Evolutionary conservation across 176 grass and related monocot genomes (phyloP).

Genomic region (Hordeum vulgare): DNA sequence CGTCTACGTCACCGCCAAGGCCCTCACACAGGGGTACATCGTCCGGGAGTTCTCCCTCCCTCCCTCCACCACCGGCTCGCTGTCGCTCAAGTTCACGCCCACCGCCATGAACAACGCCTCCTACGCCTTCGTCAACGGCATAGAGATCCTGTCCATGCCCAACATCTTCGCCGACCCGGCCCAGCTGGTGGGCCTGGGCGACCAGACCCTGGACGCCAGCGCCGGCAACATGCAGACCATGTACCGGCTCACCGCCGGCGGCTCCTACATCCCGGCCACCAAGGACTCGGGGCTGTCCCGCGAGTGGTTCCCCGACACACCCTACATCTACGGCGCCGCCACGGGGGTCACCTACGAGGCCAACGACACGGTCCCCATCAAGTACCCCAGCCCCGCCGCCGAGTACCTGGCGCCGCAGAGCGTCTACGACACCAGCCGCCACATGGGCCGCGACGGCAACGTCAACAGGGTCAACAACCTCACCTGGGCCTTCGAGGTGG

Average conservation of each 20-base stretch:
- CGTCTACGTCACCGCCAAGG: conserved; percentile 60
- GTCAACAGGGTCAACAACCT: conserved; percentile 55
- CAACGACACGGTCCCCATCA: conserved; percentile 3
- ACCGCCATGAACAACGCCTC: conserved; percentile 59
- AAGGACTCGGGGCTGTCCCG: conserved; percentile 57
- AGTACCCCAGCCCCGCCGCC: conserved; percentile 21
- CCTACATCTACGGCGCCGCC: conserved; percentile 54
- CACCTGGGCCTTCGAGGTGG: conserved; percentile 66
- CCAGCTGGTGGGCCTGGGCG: conserved; percentile 16
- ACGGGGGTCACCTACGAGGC: conserved; percentile 33
- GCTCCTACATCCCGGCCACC: conserved; percentile 33
- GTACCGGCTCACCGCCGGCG: conserved; percentile 68
- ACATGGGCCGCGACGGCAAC: conserved; percentile 40
- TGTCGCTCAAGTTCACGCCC: conserved; percentile 59
- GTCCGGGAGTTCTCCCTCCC: conserved; percentile 57
- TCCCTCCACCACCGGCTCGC: neutral
- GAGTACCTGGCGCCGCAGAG: conserved; percentile 42
- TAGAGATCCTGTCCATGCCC: conserved; percentile 79
- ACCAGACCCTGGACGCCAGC: conserved; percentile 29
- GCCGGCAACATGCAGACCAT: conserved; percentile 39
- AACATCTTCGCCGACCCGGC: conserved; percentile 35
- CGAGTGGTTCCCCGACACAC: conserved; percentile 63
- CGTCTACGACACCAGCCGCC: conserved; percentile 38
- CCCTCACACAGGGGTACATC: conserved; percentile 69
- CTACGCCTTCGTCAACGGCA: conserved; percentile 74